phyloP scores from a whole-genome alignment of 2,329 filamentous ascomycete species.

The Blastomyces emzantsi region DNA sequence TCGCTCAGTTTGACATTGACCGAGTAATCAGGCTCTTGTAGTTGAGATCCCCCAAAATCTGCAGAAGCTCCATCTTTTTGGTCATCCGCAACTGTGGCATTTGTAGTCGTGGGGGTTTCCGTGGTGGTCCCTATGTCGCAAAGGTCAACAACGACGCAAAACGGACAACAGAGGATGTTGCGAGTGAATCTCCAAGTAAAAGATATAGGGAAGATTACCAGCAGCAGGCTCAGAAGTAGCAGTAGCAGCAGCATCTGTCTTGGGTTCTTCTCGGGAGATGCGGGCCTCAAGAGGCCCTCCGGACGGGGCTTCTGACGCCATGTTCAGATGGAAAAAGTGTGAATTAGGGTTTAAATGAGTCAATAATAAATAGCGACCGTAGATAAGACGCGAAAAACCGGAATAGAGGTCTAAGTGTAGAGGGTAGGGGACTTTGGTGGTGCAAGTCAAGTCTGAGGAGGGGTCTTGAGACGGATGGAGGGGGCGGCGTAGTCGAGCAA shows the following conservation, averaged over 20 bases:
- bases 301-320: conserved; percentile 33
- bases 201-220: background rate
- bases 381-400: background rate
- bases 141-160: conserved; percentile 17
- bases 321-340: conserved; percentile 18
- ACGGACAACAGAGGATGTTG: background rate
- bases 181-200: background rate
- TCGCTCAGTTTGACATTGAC: conserved; percentile 91
- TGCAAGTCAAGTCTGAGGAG: background rate
- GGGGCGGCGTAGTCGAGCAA: background rate
- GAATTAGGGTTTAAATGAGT: background rate
- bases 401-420: background rate
- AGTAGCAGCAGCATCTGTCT: conserved; percentile 3
- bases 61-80: conserved; percentile 36
- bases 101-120: conserved; percentile 16
- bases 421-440: background rate
- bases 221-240: background rate
- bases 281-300: conserved; percentile 41
- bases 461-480: background rate
- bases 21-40: conserved; percentile 68
- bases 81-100: conserved; percentile 20
- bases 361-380: background rate
- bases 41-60: conserved; percentile 40
- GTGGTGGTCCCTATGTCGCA: background rate
- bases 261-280: conserved; percentile 36